Base-by-base conservation (phyloP, 768 basidiomycete species). In the Lentinus tigrinus region DNA sequence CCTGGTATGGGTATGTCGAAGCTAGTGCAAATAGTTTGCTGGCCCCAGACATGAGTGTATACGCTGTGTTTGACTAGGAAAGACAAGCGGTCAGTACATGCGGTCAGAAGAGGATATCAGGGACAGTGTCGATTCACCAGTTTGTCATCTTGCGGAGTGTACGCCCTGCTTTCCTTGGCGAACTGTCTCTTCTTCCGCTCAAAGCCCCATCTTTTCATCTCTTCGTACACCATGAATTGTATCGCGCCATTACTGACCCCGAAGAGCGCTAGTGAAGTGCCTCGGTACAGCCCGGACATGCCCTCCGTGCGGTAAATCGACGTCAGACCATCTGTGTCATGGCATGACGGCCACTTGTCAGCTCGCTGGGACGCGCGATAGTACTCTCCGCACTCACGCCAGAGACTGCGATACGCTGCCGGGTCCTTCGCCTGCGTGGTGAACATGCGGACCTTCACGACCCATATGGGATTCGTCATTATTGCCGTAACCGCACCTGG, bases 381-480 rank as follows among this genome's bases (percentile, higher is more conserved):
- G 68, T 51, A 62, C 49, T 28, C 49, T 51, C 14, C 19, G 37
- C 67, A 55, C 87, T 58, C 60, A 94, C 93, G 77, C 83, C 84
- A 88, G 56, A 95, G 77, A 9, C 88, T 85, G 17, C 85, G 83
- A 72, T 98, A 98, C 1, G 93, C 85, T 3, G 71, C 76, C 9
- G 89, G 85, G 40, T 87, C 83, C 54, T 82, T 79, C 27, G 81
- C 72, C 10, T 75, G 76, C 1, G 94, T 89, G 1, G 95, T 93
- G 69, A 97, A 99, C 87, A 98, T 95, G 58, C 97, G 85, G 9
- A 97, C 95, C 76, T 96, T 91, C 54, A 98, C 90, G 14, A 98
- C 90, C 96, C 96, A 98, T 65, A 98, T 85, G 0, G 96, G 97
- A 72, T 99, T 98, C 7, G 96, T 99, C 69, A 97, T 81, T 67